Conservation (phyloP, 176 grass and related monocot species). For the Carex cristatella region DNA sequence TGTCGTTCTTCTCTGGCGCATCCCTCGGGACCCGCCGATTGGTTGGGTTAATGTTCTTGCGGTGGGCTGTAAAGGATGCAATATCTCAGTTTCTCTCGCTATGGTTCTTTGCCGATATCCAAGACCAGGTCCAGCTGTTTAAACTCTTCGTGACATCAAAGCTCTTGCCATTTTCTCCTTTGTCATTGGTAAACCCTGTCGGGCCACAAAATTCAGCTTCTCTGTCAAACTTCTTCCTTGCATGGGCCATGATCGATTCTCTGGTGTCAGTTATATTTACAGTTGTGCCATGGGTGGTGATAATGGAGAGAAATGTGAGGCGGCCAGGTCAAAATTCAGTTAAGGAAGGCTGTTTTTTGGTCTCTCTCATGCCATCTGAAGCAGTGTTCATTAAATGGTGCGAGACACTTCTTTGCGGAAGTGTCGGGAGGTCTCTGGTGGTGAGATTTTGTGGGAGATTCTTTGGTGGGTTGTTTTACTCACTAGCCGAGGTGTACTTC, state of each 20-base stretch:
- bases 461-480: slow-evolving; percentile 54
- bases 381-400: slow-evolving; percentile 79
- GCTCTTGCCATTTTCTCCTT: slow-evolving; percentile 70
- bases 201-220: slow-evolving; percentile 36
- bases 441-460: slow-evolving; percentile 56
- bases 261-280: slow-evolving; percentile 73
- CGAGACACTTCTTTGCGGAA: slow-evolving; percentile 73
- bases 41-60: slow-evolving; percentile 55
- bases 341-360: slow-evolving; percentile 83
- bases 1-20: slow-evolving; percentile 38
- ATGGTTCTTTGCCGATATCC: slow-evolving; percentile 74
- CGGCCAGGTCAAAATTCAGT: slow-evolving; percentile 57
- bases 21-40: slow-evolving; percentile 42
- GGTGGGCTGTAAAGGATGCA: slow-evolving; percentile 70
- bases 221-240: slow-evolving; percentile 63
- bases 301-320: slow-evolving; percentile 69
- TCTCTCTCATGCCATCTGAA: slow-evolving; percentile 63
- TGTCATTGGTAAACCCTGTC: slow-evolving; percentile 48
- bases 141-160: slow-evolving; percentile 72
- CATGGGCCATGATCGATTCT: slow-evolving; percentile 70
- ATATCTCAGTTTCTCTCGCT: slow-evolving; percentile 73
- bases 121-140: slow-evolving; percentile 72
- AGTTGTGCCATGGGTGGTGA: slow-evolving; percentile 77
- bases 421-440: slow-evolving; percentile 51
- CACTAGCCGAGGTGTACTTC: slow-evolving; percentile 71